Percentiles rank a stretch among this genome's conserved stretches.
Evolutionary conservation across 2,329 filamentous ascomycete genomes (phyloP).

Genomic region (Xylariales sp.): DNA sequence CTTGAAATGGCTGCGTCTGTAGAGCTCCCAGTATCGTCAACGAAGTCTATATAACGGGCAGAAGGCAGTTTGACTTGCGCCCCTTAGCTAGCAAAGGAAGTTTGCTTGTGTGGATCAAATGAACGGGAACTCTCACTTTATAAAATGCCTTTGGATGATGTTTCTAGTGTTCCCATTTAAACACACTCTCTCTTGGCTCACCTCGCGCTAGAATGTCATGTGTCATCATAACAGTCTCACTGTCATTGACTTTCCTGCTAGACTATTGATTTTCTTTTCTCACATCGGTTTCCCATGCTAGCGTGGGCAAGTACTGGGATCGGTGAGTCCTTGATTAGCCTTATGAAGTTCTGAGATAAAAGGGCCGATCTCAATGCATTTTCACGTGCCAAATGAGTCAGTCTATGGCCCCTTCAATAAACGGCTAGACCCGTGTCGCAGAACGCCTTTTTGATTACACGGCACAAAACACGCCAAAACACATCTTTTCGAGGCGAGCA

Average conservation of each 20-base stretch:
- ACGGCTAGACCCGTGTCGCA: conserved; percentile 16
- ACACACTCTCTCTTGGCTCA: background rate
- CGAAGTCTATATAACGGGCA: background rate
- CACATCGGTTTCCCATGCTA: conserved; percentile 1
- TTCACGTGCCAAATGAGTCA: no score
- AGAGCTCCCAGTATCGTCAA: conserved; percentile 26
- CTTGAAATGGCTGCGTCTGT: conserved; percentile 48
- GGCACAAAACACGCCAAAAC: background rate
- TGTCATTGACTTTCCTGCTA: conserved; percentile 16
- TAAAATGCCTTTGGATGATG: background rate
- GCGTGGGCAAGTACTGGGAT: background rate
- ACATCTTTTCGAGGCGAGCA: no score
- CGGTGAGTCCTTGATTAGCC: background rate
- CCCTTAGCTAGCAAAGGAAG: background rate
- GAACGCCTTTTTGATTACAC: background rate
- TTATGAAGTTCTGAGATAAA: no score
- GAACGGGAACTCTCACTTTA: background rate
- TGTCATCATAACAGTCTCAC: conserved; percentile 19
- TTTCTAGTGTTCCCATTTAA: background rate
- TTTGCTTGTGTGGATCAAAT: background rate
- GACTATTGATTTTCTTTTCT: background rate
- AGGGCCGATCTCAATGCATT: no score
- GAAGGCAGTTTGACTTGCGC: background rate
- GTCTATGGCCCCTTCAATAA: conserved; percentile 17
- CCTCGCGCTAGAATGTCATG: background rate